Conservation (phyloP, 176 grass and related monocot species). For the Eleusine coracana region DNA sequence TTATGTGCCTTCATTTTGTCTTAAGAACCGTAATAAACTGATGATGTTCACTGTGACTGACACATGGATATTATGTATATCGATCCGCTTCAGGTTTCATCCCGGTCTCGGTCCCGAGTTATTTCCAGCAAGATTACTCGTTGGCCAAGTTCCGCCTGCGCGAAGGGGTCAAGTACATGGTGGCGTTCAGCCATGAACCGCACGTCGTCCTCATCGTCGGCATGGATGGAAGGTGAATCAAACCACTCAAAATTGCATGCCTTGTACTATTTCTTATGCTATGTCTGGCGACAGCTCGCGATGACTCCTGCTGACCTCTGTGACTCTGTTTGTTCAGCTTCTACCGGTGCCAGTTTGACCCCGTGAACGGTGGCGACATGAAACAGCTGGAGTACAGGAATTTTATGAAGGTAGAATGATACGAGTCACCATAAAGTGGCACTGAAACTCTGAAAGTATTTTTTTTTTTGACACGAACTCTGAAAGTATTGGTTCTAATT, state of each 20-base stretch:
- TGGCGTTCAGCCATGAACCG: slow-evolving; percentile 63
- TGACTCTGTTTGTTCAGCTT: slow-evolving; percentile 57
- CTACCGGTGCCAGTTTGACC: slow-evolving; percentile 80
- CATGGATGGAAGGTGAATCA: slow-evolving; percentile 76
- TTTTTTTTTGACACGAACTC: no score
- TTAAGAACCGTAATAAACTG: neutral
- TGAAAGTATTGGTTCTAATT: no score
- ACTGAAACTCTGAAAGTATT: no score
- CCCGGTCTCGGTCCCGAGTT: slow-evolving; percentile 61
- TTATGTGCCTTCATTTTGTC: neutral
- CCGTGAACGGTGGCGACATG: slow-evolving; percentile 59
- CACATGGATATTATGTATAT: neutral
- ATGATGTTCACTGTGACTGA: neutral
- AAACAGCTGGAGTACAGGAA: slow-evolving; percentile 49
- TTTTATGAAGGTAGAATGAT: slow-evolving; percentile 46
- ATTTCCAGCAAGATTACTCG: slow-evolving; percentile 79
- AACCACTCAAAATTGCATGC: no score
- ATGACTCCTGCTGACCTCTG: neutral
- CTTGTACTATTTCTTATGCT: no score
- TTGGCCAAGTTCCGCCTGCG: slow-evolving; percentile 63
- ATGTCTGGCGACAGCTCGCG: neutral
- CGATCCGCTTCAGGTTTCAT: slow-evolving; percentile 48
- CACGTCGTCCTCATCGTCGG: slow-evolving; percentile 65
- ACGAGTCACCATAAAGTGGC: no score
- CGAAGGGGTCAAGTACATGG: slow-evolving; percentile 55